Evolutionary conservation across 108 stramenopile species (phyloP), one percentile per base, ranked within the genome.

Genomic region (Skeletonema grethae): DNA sequence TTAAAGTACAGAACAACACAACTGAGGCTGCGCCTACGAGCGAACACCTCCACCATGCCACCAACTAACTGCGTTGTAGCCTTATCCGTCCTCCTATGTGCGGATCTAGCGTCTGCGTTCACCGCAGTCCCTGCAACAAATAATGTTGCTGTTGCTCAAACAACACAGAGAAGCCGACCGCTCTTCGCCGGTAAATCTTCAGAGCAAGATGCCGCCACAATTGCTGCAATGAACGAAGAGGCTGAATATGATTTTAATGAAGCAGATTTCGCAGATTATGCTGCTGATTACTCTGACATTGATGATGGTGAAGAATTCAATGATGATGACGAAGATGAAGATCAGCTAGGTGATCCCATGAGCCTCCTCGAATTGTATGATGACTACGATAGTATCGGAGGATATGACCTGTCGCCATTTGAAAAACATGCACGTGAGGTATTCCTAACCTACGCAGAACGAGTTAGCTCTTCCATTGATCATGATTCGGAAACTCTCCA

Each of bases 231-330:
- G 13, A 62, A 59, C 30, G 16, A 57, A 15, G 69, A 72, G 36
- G 79, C 53, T 12, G 79, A 80, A 65, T 80, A 69, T 46, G 79
- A 80, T 65, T 80, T 64, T 50, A 80, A 80, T 63, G 79, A 80
- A 57, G 72, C 61, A 0, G 79, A 80, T 57, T 80, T 80, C 57
- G 79, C 79, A 15, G 72, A 73, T 48, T 80, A 80, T 55, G 48
- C 64, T 0, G 69, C 72, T 48, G 79, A 80, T 55, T 80, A 73
- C 38, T 65, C 63, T 16, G 67, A 67, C 20, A 18, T 43, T 38
- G 59, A 43, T 4, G 59, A 39, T 6, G 63, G 35, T 6, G 72
- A 57, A 24, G 56, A 39, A 12, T 43, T 36, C 2, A 60, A 67
- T 25, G 30, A 59, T 6, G 29, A 57, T 48, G 71, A 69, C 32